A percentile compares a stretch with the other conserved stretches of the same genome.
phyloP scores from a whole-genome alignment of 768 basidiomycete species.

The Coprinellus micaceus region DNA sequence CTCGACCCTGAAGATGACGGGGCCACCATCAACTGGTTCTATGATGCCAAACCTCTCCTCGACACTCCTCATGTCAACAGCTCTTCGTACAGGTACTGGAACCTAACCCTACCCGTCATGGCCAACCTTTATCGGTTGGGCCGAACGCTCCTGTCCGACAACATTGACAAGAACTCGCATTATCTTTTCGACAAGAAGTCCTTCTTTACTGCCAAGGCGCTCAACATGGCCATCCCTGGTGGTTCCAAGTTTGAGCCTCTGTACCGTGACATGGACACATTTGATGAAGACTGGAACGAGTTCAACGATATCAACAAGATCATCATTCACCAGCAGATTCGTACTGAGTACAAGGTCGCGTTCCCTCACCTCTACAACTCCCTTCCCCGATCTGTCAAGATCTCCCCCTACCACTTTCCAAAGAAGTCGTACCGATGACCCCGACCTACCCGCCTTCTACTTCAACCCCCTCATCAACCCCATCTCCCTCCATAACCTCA shows the following conservation, averaged over 20 bases:
- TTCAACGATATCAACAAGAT: slow-evolving; percentile 99
- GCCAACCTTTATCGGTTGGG: slow-evolving; percentile 96
- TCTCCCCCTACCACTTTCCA: slow-evolving; percentile 90
- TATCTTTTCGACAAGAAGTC: slow-evolving; percentile 97
- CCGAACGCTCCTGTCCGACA: slow-evolving; percentile 88
- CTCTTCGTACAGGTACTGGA: slow-evolving; percentile 90
- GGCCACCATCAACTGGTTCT: slow-evolving; percentile 96
- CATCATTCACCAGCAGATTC: slow-evolving; percentile 96
- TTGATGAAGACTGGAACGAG: slow-evolving; percentile 99
- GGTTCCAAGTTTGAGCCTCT: slow-evolving; percentile 98
- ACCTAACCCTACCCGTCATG: slow-evolving; percentile 89
- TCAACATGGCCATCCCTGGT: slow-evolving; percentile 96
- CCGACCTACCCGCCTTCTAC: slow-evolving; percentile 98
- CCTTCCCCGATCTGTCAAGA: slow-evolving; percentile 87
- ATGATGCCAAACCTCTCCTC: slow-evolving; percentile 91
- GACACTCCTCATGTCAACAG: no score
- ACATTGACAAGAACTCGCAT: slow-evolving; percentile 83
- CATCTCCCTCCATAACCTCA: slow-evolving; percentile 84
- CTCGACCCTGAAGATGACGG: slow-evolving; percentile 88
- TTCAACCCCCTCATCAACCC: slow-evolving; percentile 99
- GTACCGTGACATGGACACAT: slow-evolving; percentile 94
- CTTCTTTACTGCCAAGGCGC: slow-evolving; percentile 97
- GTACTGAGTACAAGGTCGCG: slow-evolving; percentile 98
- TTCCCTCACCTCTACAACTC: slow-evolving; percentile 99
- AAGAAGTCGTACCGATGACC: slow-evolving; percentile 99